Percentiles rank a stretch among this genome's conserved stretches.
Evolutionary conservation across 768 basidiomycete genomes (phyloP).

Genomic region (Amanita inopinata): DNA sequence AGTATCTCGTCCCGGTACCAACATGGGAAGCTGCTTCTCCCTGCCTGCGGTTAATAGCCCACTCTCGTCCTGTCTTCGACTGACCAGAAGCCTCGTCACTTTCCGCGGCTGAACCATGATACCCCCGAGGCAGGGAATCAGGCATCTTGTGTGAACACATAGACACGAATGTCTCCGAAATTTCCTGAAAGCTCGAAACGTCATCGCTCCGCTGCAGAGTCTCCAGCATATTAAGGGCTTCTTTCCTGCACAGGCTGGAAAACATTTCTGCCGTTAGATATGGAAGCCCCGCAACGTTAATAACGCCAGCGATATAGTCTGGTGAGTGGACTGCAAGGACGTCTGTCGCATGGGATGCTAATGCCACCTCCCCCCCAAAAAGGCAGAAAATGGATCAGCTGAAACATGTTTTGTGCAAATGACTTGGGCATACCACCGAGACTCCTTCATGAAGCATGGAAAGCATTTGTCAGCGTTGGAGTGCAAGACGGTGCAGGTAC

Average conservation of each 20-base stretch:
- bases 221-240: neutral
- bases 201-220: neutral
- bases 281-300: neutral
- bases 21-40: neutral
- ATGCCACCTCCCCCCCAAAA: no score
- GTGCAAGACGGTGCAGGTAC: neutral
- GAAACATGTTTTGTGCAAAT: no score
- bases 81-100: neutral
- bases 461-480: neutral
- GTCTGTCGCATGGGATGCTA: neutral
- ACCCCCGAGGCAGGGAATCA: neutral
- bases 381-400: no score
- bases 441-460: constrained; percentile 16
- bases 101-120: constrained; percentile 2
- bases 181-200: neutral
- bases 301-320: neutral
- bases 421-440: no score
- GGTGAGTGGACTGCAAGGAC: neutral
- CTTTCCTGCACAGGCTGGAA: neutral
- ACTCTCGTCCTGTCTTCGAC: neutral
- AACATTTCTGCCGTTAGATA: neutral
- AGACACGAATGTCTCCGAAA: neutral
- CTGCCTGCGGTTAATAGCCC: neutral
- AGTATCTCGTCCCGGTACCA: neutral
- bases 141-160: neutral